phyloP scores from a whole-genome alignment of 345 rosid genomes.

The Acer saccharum region DNA sequence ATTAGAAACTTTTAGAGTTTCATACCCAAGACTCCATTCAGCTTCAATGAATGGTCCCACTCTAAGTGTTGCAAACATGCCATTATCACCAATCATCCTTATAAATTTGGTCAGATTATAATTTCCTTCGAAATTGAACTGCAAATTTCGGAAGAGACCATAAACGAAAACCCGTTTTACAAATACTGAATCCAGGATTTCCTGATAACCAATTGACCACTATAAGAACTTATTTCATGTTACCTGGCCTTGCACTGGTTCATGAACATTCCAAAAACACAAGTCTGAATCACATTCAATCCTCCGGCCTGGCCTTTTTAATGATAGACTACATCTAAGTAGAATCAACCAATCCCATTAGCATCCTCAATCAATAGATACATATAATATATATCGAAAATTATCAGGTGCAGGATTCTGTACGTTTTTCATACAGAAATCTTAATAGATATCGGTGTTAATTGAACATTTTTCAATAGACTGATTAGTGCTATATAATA shows the following conservation, averaged over 20 bases:
- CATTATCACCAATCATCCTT: conserved; percentile 38
- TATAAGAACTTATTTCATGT: neutral
- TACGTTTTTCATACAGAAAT: no score
- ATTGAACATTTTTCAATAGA: no score
- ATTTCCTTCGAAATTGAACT: conserved; percentile 46
- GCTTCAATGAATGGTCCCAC: conserved; percentile 62
- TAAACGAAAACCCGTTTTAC: neutral
- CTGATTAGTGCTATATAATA: neutral
- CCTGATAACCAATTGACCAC: neutral
- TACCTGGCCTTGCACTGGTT: conserved; percentile 49
- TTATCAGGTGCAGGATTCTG: no score
- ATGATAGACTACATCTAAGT: conserved; percentile 52
- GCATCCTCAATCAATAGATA: neutral
- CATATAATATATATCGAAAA: neutral
- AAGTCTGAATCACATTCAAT: conserved; percentile 53
- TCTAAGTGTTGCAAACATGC: conserved; percentile 50
- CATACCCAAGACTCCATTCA: conserved; percentile 60
- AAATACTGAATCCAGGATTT: neutral
- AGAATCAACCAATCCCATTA: neutral
- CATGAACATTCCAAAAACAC: conserved; percentile 59
- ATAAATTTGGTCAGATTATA: conserved; percentile 48
- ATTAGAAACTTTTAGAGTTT: neutral
- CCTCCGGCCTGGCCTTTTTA: conserved; percentile 46
- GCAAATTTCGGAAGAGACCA: neutral
- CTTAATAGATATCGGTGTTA: no score